A percentile compares a stretch with the other conserved stretches of the same genome.
Evolutionary conservation across 805 yeast genomes (phyloP).

Genomic region (Kluyveromyces nonfermentans): DNA sequence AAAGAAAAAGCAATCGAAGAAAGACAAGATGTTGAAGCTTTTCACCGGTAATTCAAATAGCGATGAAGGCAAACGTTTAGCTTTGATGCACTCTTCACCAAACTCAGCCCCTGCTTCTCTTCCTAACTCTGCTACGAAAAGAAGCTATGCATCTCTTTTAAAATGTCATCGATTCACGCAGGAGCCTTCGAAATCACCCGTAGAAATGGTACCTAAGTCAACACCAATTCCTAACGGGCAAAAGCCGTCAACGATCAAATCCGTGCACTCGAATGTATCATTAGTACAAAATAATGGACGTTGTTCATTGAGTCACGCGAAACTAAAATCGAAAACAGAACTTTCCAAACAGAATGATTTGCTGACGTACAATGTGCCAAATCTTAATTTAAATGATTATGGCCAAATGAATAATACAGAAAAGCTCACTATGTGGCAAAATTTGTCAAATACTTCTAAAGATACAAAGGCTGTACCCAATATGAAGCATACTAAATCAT

Average conservation of each 20-base stretch:
- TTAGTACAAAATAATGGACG: slow-evolving; percentile 8
- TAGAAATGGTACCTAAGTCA: slow-evolving; percentile 22
- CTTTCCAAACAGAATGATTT: not conserved
- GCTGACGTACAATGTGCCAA: not conserved
- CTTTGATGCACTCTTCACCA: not conserved
- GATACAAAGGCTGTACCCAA: not conserved
- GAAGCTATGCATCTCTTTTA: slow-evolving; percentile 18
- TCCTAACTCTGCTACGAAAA: slow-evolving; percentile 10
- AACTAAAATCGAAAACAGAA: not conserved
- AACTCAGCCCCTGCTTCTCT: slow-evolving; percentile 1
- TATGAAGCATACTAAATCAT: too few species aligned
- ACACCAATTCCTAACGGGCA: slow-evolving; percentile 5
- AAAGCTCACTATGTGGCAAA: not conserved
- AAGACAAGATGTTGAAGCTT: slow-evolving; percentile 25
- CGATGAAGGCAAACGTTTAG: not conserved
- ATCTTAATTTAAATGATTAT: not conserved
- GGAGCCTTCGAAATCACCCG: slow-evolving; percentile 2
- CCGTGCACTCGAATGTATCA: slow-evolving; percentile 8
- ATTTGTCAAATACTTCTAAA: not conserved
- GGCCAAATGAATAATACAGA: not conserved
- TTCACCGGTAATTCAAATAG: slow-evolving; percentile 8
- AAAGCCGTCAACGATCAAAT: slow-evolving; percentile 4
- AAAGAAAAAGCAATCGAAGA: slow-evolving; percentile 20
- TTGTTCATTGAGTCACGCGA: slow-evolving; percentile 4
- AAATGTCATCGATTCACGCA: slow-evolving; percentile 11